Evolutionary conservation across 768 basidiomycete genomes (phyloP), one percentile per base, ranked within the genome.

Genomic region (Paxillus involutus): DNA sequence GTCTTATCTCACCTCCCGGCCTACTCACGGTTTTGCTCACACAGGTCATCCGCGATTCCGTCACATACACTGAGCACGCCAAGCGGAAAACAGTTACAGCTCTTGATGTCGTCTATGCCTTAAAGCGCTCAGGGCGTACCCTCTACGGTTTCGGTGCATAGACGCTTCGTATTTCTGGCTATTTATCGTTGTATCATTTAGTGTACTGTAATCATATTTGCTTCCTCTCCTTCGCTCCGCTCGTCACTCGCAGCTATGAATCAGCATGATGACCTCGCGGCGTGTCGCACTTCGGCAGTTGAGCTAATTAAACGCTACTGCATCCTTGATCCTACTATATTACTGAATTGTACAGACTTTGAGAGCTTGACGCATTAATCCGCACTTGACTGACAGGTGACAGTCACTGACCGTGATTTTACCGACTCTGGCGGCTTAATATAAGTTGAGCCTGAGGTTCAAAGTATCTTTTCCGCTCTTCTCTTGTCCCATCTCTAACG

Each of bases 41-140:
- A 1, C 63, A 90, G 88, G 86, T 95, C 63, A 95, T 96, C 69
- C 91, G 94, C 63, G 94, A 96, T 70, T 94, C 93, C 50, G 95
- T 97, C 62, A 97, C 94, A 73, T 97, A 98, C 85, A 97, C 94
- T 49, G 94, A 98, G 74, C 94, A 98, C 75, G 94, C 94, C 39
- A 98, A 98, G 77, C 81, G 92, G 70, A 92, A 91, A 75, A 94
- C 93, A 24, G 94, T 96, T 46, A 96, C 94, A 43, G 93, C 95
- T 1, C 89, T 98, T 60, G 95, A 98, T 67, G 95, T 92, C 30
- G 89, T 91, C 13, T 92, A 91, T 61, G 89, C 90, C 6, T 81
- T 92, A 44, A 91, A 91, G 74, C 85, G 89, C 36, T 89, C 87
- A 45, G 89, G 89, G 24, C 86, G 92, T 61, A 95, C 92, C 16